These are phyloP conservation scores for Chloris gayana DNA, from an alignment of 176 grass and related monocot genomes.

Conservation along the genomic window DNA sequence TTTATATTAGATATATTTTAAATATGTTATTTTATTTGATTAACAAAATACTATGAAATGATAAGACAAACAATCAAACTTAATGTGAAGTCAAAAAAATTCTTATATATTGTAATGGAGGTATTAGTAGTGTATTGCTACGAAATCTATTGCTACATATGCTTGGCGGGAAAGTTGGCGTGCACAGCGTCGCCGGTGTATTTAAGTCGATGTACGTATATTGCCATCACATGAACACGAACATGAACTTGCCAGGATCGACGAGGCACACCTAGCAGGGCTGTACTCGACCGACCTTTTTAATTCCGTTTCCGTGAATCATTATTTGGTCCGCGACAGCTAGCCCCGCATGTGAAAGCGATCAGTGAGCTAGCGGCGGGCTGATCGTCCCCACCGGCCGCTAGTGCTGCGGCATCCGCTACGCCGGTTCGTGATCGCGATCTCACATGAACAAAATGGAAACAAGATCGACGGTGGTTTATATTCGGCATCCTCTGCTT, in stretches of 20 bases:
- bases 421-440: conserved; percentile 12
- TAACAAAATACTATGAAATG: too few species aligned
- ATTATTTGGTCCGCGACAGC: background rate
- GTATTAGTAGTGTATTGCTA: too few species aligned
- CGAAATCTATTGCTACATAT: too few species aligned
- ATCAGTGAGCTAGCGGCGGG: background rate
- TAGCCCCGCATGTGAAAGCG: conserved; percentile 22
- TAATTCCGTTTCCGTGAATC: background rate
- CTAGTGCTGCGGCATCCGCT: background rate
- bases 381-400: background rate
- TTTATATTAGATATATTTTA: too few species aligned
- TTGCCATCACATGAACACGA: background rate
- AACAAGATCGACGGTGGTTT: background rate
- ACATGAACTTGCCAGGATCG: background rate
- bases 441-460: background rate
- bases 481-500: too few species aligned
- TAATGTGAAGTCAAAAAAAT: too few species aligned
- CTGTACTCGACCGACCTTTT: background rate
- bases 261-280: background rate
- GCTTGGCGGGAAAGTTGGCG: too few species aligned
- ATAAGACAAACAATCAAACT: too few species aligned
- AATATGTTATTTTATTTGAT: too few species aligned
- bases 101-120: too few species aligned
- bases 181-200: background rate
- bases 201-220: background rate